These are phyloP conservation scores for Hamamelis virginiana DNA, from an alignment of 164 flowering plant genomes.

Conservation along the genomic window DNA sequence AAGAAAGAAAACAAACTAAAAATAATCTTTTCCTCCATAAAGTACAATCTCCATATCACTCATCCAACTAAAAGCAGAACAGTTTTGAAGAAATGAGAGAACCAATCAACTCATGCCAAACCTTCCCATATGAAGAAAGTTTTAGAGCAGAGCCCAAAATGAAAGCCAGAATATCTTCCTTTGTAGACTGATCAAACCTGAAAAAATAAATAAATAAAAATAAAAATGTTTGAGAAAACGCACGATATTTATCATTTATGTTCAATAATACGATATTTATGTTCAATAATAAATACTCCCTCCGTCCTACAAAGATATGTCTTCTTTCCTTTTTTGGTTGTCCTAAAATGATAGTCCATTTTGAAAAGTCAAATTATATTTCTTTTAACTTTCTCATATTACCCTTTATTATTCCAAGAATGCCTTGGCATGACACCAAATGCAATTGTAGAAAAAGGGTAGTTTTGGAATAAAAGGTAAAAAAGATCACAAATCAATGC, in stretches of 20 bases:
- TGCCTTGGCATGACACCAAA: too few species aligned
- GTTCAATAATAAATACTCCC: too few species aligned
- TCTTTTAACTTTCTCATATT: too few species aligned
- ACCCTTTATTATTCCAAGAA: too few species aligned
- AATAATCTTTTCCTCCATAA: neutral
- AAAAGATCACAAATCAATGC: too few species aligned
- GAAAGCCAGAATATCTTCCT: slow-evolving; percentile 46
- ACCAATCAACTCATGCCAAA: slow-evolving; percentile 18
- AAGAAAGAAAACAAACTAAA: neutral
- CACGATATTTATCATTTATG: neutral
- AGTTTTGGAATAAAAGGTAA: too few species aligned
- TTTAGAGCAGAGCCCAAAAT: slow-evolving; percentile 53
- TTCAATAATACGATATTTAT: neutral
- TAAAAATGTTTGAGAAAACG: neutral
- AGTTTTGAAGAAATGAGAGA: neutral
- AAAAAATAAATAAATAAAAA: slow-evolving; percentile 2
- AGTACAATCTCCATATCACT: neutral
- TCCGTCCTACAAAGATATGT: too few species aligned
- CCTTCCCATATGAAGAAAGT: slow-evolving; percentile 77
- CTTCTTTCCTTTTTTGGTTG: too few species aligned
- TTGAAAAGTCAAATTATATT: too few species aligned
- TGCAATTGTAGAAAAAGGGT: too few species aligned
- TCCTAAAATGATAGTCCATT: too few species aligned
- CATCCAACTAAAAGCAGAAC: neutral
- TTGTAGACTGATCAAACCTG: slow-evolving; percentile 66